Conservation (phyloP, 1,139 yeast genomes). For the Magnusiomyces suaveolens region DNA sequence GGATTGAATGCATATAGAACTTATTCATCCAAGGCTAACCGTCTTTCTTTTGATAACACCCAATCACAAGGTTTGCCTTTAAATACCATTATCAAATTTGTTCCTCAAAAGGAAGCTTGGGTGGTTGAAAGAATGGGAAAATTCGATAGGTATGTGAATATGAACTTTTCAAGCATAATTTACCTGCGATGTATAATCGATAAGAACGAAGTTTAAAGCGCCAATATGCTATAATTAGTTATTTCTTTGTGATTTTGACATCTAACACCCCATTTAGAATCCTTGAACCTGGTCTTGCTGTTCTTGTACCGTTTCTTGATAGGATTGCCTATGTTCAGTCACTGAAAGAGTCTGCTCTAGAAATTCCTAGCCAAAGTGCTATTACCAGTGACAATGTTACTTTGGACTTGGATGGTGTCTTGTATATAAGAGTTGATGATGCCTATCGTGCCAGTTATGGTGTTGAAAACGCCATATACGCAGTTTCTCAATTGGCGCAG, state of each 20-base stretch:
- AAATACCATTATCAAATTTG: constrained; percentile 56
- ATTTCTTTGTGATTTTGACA: too few relatives aligned
- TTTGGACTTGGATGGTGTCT: constrained; percentile 73
- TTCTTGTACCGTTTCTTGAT: constrained; percentile 63
- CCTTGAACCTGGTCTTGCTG: constrained; percentile 68
- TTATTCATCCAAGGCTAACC: background rate
- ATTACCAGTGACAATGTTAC: constrained; percentile 82
- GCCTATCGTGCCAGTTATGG: constrained; percentile 84
- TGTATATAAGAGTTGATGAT: constrained; percentile 67
- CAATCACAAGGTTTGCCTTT: constrained; percentile 63
- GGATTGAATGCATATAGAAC: background rate
- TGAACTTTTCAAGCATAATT: too few relatives aligned
- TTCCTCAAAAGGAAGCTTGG: constrained; percentile 89
- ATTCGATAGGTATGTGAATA: constrained; percentile 45
- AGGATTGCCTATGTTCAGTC: constrained; percentile 73
- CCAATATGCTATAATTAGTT: too few relatives aligned
- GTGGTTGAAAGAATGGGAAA: constrained; percentile 88
- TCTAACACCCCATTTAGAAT: too few relatives aligned
- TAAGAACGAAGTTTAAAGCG: too few relatives aligned
- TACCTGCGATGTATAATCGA: too few relatives aligned
- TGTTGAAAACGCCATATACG: constrained; percentile 80
- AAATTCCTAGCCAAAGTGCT: constrained; percentile 75
- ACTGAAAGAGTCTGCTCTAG: constrained; percentile 72
- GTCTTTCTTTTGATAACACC: constrained; percentile 33
- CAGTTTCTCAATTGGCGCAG: constrained; percentile 77